phyloP scores from a whole-genome alignment of 148 eudicot species.

The Dysphania ambrosioides region DNA sequence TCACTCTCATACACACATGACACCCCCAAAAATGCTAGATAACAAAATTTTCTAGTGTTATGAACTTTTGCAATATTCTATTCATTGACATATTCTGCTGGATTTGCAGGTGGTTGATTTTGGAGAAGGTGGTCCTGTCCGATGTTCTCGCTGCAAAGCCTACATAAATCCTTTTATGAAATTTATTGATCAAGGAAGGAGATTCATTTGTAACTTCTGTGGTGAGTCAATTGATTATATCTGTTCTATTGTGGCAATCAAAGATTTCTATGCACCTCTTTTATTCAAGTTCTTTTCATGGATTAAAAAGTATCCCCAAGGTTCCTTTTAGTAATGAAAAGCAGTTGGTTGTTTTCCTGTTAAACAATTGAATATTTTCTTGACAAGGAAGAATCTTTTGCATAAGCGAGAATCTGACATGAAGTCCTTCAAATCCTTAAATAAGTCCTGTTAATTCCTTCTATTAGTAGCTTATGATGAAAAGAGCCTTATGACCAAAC shows the following conservation, averaged over 20 bases:
- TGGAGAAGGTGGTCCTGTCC: slow-evolving; percentile 93
- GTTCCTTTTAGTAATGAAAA: not conserved
- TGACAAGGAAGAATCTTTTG: not conserved
- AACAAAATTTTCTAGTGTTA: not conserved
- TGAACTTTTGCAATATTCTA: not conserved
- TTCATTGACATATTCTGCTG: slow-evolving; percentile 7
- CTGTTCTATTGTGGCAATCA: not conserved
- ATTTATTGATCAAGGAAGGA: slow-evolving; percentile 90
- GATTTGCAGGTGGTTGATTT: slow-evolving; percentile 77
- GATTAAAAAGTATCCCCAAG: not conserved
- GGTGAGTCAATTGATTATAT: slow-evolving; percentile 44
- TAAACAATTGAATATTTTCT: not conserved
- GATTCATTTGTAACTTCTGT: slow-evolving; percentile 83
- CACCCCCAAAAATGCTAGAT: not conserved
- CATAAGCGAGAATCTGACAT: not conserved
- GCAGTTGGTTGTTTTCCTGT: not conserved
- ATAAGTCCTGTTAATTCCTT: not conserved
- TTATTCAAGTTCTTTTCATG: not conserved
- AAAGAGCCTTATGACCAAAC: not conserved
- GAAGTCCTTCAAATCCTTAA: not conserved
- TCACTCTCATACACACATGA: not conserved
- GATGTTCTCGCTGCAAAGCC: slow-evolving; percentile 97
- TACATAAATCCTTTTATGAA: slow-evolving; percentile 91
- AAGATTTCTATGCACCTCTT: not conserved
- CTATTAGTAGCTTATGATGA: too few relatives aligned